Evolutionary conservation across 257 asterid genomes (phyloP).

Genomic region (Lavandula angustifolia): DNA sequence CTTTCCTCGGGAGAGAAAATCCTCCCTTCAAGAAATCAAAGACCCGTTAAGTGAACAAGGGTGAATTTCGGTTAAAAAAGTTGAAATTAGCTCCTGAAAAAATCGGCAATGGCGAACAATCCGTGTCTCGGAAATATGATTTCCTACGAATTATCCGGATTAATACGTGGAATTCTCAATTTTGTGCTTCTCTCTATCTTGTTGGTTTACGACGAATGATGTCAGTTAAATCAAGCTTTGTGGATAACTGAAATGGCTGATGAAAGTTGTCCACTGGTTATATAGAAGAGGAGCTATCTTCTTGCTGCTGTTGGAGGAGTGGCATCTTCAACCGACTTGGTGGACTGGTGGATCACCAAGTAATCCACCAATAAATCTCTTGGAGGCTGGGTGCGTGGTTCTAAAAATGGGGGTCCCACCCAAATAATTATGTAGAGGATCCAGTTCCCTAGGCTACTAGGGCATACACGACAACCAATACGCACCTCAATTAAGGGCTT

Average conservation of each 20-base stretch:
- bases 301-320: neutral
- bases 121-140: neutral
- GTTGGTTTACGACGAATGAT: slow-evolving; percentile 20
- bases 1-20: slow-evolving; percentile 4
- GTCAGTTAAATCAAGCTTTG: slow-evolving; percentile 30
- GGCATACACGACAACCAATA: too few species aligned
- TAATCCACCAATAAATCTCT: too few species aligned
- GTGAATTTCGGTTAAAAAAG: too few species aligned
- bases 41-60: neutral
- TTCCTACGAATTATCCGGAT: neutral
- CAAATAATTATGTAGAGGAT: too few species aligned
- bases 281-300: slow-evolving; percentile 30
- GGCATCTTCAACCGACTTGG: too few species aligned
- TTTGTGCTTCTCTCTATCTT: neutral
- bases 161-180: neutral
- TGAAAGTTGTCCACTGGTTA: slow-evolving; percentile 30
- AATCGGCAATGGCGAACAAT: slow-evolving; percentile 32
- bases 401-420: too few species aligned
- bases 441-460: too few species aligned
- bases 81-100: slow-evolving; percentile 29
- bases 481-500: too few species aligned
- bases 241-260: slow-evolving; percentile 34
- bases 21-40: slow-evolving; percentile 24
- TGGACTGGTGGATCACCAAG: too few species aligned
- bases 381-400: too few species aligned